Evolutionary conservation across 345 rosid genomes (phyloP).

Genomic region (Erucastrum elatum): DNA sequence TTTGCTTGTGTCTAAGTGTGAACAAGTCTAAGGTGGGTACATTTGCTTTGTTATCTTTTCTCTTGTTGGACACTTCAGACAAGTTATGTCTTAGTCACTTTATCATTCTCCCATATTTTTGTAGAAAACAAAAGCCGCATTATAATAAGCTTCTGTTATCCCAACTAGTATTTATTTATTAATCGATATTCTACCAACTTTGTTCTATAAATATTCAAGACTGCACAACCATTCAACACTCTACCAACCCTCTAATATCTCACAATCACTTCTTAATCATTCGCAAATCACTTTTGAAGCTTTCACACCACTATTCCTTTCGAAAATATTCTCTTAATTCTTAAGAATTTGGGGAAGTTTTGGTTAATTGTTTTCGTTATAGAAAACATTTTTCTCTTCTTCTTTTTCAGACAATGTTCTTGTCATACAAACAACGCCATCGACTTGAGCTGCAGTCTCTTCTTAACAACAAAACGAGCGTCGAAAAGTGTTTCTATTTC

Average conservation of each 20-base stretch:
- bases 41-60: constrained; percentile 46
- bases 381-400: not conserved
- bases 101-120: constrained; percentile 47
- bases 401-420: constrained; percentile 51
- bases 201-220: constrained; percentile 22
- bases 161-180: not conserved
- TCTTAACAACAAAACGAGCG: constrained; percentile 57
- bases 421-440: constrained; percentile 55
- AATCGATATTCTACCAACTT: constrained; percentile 23
- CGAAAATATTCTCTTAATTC: not conserved
- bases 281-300: constrained; percentile 12
- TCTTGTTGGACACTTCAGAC: constrained; percentile 33
- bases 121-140: constrained; percentile 12
- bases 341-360: not conserved
- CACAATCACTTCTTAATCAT: constrained; percentile 13
- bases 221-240: constrained; percentile 25
- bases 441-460: constrained; percentile 60
- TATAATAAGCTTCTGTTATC: not conserved
- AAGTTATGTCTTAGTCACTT: constrained; percentile 38
- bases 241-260: constrained; percentile 35
- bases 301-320: constrained; percentile 5
- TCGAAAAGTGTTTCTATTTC: constrained; percentile 73
- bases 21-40: constrained; percentile 48
- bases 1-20: constrained; percentile 17
- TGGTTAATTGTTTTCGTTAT: not conserved